These are phyloP conservation scores for Aspergillus fumigatiaffinis DNA, from an alignment of 2,329 filamentous ascomycete species.

Conservation along the genomic window DNA sequence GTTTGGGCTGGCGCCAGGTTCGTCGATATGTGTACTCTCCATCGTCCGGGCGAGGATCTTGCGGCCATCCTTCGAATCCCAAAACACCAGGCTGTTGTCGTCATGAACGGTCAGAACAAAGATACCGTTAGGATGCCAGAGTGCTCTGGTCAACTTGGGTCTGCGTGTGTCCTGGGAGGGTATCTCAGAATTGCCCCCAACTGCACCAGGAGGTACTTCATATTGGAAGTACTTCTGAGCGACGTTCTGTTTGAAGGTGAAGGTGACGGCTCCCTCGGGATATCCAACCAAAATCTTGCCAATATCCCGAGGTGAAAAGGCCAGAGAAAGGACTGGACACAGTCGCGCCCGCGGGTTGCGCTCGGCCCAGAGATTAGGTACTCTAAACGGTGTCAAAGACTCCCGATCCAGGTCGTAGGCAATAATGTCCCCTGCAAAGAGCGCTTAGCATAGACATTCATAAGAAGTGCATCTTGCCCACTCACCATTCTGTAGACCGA, in stretches of 20 bases:
- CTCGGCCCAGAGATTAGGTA: constrained; percentile 83
- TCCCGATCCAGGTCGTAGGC: constrained; percentile 92
- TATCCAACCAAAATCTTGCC: constrained; percentile 92
- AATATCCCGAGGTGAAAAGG: constrained; percentile 87
- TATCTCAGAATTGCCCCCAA: constrained; percentile 68
- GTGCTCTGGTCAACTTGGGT: constrained; percentile 73
- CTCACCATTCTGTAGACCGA: constrained; percentile 69
- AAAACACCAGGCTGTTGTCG: constrained; percentile 87
- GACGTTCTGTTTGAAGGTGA: constrained; percentile 89
- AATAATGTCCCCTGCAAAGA: constrained; percentile 64
- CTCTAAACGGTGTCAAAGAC: constrained; percentile 68
- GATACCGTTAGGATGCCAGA: constrained; percentile 94
- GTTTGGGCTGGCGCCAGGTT: constrained; percentile 50
- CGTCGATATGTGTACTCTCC: constrained; percentile 68
- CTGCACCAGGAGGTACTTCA: constrained; percentile 72
- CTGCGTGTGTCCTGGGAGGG: constrained; percentile 60
- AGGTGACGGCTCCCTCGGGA: constrained; percentile 78
- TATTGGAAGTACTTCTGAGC: constrained; percentile 79
- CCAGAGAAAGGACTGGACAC: constrained; percentile 67
- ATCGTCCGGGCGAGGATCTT: constrained; percentile 80
- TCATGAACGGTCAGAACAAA: constrained; percentile 85
- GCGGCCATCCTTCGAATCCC: constrained; percentile 86
- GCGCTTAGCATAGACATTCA: not conserved
- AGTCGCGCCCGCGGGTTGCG: constrained; percentile 64
- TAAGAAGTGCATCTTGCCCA: not conserved